These are phyloP conservation scores for Puccinellia tenuiflora DNA, from an alignment of 176 grass and related monocot species.

Conservation along the genomic window DNA sequence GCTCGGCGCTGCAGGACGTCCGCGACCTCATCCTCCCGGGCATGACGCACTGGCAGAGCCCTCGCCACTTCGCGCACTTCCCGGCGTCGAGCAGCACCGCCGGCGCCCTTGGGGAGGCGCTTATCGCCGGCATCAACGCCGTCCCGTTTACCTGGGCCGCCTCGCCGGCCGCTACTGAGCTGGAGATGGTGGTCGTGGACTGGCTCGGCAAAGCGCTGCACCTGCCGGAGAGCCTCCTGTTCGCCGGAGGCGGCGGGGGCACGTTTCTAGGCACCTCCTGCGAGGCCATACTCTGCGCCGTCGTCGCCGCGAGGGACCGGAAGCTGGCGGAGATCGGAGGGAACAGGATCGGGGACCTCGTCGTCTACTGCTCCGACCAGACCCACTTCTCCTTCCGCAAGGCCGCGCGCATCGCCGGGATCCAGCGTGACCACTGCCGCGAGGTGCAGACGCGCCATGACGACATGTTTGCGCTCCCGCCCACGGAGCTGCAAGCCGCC, in stretches of 20 bases:
- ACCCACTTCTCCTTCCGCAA: conserved; percentile 54
- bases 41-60: conserved; percentile 69
- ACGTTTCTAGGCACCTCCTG: conserved; percentile 49
- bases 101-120: conserved; percentile 44
- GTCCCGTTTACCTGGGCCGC: conserved; percentile 52
- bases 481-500: not conserved
- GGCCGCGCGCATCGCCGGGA: conserved; percentile 42
- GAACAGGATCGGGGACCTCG: conserved; percentile 27
- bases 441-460: conserved; percentile 23
- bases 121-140: conserved; percentile 37
- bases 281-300: conserved; percentile 48
- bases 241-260: conserved; percentile 50
- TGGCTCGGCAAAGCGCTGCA: conserved; percentile 53
- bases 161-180: conserved; percentile 57
- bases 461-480: conserved; percentile 36
- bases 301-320: conserved; percentile 45
- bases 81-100: conserved; percentile 35
- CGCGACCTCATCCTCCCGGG: conserved; percentile 33
- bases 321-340: conserved; percentile 31
- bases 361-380: conserved; percentile 66
- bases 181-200: conserved; percentile 49
- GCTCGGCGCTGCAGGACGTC: conserved; percentile 27
- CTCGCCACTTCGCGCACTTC: conserved; percentile 52
- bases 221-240: conserved; percentile 23
- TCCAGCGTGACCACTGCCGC: conserved; percentile 40